Evolutionary conservation across 202 grass and related monocot species (phyloP).

Genomic region (Digitaria exilis): DNA sequence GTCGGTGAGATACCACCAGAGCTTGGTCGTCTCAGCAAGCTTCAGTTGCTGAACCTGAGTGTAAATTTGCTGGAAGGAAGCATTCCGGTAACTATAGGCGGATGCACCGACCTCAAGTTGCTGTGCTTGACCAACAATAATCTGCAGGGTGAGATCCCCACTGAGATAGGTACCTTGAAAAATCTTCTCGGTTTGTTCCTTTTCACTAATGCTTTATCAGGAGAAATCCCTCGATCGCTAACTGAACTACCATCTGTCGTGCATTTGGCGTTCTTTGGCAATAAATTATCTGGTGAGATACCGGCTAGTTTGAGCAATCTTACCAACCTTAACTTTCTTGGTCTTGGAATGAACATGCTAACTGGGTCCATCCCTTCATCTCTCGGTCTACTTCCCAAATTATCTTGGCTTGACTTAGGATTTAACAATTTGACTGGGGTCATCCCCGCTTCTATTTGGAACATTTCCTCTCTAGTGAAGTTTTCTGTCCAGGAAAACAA

Average conservation of each 20-base stretch:
- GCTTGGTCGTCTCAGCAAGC: not conserved
- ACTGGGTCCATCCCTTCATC: not conserved
- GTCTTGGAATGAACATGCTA: not conserved
- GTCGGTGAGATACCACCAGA: not conserved
- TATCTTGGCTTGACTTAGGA: constrained; percentile 26
- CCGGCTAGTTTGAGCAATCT: not conserved
- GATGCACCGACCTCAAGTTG: not conserved
- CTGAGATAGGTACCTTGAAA: constrained; percentile 1
- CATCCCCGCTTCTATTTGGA: constrained; percentile 11
- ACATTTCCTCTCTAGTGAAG: constrained; percentile 1
- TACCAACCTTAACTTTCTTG: not conserved
- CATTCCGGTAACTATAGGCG: not conserved
- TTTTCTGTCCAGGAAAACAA: constrained; percentile 31
- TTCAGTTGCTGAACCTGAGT: not conserved
- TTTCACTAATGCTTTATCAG: not conserved
- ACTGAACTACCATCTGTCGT: not conserved
- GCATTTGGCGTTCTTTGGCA: not conserved
- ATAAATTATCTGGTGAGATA: not conserved
- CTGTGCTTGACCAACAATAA: not conserved
- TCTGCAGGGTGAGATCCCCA: constrained; percentile 11
- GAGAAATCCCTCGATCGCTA: not conserved
- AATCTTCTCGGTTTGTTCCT: not conserved
- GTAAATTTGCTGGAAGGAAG: constrained; percentile 8
- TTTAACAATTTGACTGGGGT: not conserved
- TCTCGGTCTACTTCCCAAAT: constrained; percentile 11